Evolutionary conservation across 257 asterid species (phyloP), one percentile per base, ranked within the genome.

Genomic region (Gentiana macrophylla): DNA sequence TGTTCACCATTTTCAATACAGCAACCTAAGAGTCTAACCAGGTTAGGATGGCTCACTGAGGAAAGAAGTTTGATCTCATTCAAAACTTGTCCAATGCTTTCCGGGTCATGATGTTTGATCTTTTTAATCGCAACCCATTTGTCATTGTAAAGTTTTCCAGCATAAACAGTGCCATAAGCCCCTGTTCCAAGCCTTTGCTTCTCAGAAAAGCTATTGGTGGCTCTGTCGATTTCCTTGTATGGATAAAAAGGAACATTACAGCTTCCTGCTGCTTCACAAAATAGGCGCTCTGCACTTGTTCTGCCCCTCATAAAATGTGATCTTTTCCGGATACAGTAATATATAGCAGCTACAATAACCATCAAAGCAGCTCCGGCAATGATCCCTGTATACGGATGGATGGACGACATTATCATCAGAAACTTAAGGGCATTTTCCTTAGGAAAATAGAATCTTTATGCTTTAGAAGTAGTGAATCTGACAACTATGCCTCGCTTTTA

Each of bases 121-220:
- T 79, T 86, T 67, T 89, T 89, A 62, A 89, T 78, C 9, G 97
- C 97, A 41, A 82, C 97, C 66, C 77, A 72, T 49, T 84, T 90
- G 32, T 75, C 80, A 37, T 79, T 83, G 76, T 75, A 75, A 71
- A 90, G 86, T 69, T 86, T 86, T 45, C 98, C 98, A 0, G 83
- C 79, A 49, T 90, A 90, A 56, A 90, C 98, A 7, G 98, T 90
- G 49, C 98, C 98, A 37, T 90, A 84, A 49, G 98, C 98, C 1
- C 98, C 98, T 0, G 89, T 90, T 61, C 98, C 98, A 6, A 90
- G 81, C 64, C 86, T 73, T 52, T 80, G 87, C 37, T 74, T 83
- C 7, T 90, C 98, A 2, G 81, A 70, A 51, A 90, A 90, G 62
- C 80, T 61, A 45, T 69, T 79, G 8, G 98, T 86, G 12, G 98